Conservation (phyloP, 495 filamentous ascomycete genomes). For the Lichina pygmaea region DNA sequence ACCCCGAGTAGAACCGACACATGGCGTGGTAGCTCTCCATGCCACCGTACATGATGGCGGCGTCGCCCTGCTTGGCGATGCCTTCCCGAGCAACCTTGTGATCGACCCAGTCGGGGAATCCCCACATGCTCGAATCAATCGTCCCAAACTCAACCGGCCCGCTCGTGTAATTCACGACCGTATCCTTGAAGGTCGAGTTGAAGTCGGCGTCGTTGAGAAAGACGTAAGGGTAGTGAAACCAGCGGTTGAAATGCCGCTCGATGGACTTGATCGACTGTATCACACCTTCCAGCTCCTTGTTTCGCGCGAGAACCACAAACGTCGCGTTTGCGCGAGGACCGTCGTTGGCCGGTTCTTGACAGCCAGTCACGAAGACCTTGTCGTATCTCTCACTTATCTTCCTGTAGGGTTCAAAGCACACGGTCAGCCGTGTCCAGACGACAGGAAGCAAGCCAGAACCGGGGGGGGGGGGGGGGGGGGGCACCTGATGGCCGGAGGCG, state of each 20-base stretch:
- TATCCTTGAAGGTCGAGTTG: constrained; percentile 73
- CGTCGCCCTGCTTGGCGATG: constrained; percentile 84
- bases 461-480: background rate
- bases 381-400: constrained; percentile 95
- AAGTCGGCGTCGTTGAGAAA: constrained; percentile 98
- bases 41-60: constrained; percentile 97
- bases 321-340: constrained; percentile 69
- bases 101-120: constrained; percentile 91
- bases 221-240: constrained; percentile 97
- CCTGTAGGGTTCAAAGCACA: constrained; percentile 16
- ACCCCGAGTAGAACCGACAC: constrained; percentile 98
- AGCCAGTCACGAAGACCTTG: constrained; percentile 85
- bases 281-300: constrained; percentile 90
- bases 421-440: background rate
- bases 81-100: constrained; percentile 81
- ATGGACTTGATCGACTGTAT: constrained; percentile 93
- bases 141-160: constrained; percentile 74
- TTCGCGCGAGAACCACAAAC: constrained; percentile 85
- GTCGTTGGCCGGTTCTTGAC: constrained; percentile 39
- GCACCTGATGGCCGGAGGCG: constrained; percentile 75
- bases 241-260: constrained; percentile 95
- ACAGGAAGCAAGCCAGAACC: background rate
- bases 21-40: constrained; percentile 98
- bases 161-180: constrained; percentile 72
- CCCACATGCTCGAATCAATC: constrained; percentile 81